Evolutionary conservation across 768 basidiomycete genomes (phyloP).

Genomic region (Pleurotus platypus): DNA sequence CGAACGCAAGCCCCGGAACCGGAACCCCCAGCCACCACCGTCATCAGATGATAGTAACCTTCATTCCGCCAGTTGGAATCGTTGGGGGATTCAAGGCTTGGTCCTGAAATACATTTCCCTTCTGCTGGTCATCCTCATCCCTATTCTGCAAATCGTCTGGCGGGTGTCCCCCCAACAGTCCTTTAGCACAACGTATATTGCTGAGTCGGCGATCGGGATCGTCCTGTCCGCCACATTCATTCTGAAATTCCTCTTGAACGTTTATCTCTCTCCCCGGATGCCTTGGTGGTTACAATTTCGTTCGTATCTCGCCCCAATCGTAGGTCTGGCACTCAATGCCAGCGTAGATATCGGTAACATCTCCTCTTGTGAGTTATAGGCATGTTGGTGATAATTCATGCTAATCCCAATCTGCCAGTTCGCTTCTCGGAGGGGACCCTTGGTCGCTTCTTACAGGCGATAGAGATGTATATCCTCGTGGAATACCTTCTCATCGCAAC

Average conservation of each 20-base stretch:
- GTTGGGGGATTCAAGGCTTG: conserved; percentile 57
- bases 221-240: conserved; percentile 56
- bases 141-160: conserved; percentile 63
- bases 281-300: conserved; percentile 40
- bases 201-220: conserved; percentile 56
- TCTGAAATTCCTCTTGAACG: conserved; percentile 59
- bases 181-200: conserved; percentile 46
- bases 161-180: conserved; percentile 40
- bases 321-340: conserved; percentile 48
- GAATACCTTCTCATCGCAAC: conserved; percentile 51
- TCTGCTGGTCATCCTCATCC: conserved; percentile 38
- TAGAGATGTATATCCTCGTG: conserved; percentile 60
- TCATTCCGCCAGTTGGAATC: conserved; percentile 64
- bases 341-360: conserved; percentile 56
- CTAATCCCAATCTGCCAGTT: conserved; percentile 32
- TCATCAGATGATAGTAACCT: conserved; percentile 14
- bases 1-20: conserved; percentile 23
- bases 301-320: conserved; percentile 45
- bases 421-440: conserved; percentile 64
- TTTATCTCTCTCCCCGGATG: conserved; percentile 37
- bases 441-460: conserved; percentile 64
- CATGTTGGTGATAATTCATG: neutral
- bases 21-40: conserved; percentile 11
- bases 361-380: conserved; percentile 45
- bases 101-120: conserved; percentile 52